Conservation (phyloP, 2,329 filamentous ascomycete genomes). For the Dryadomyces quercivorus region DNA sequence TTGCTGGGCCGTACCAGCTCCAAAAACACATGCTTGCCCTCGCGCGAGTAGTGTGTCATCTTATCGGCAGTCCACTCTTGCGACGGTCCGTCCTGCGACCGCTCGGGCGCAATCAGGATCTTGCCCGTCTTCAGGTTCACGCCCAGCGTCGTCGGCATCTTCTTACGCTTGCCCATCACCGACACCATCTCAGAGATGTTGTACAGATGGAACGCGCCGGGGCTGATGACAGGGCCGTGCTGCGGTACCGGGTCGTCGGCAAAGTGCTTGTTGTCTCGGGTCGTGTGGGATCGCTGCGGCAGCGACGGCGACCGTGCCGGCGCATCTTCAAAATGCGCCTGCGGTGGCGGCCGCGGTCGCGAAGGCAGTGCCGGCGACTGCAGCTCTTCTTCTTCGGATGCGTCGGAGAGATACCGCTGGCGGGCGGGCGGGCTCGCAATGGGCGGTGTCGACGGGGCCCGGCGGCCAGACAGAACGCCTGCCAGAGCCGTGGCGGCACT, state of each 20-base stretch:
- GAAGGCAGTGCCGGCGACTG: conserved; percentile 48
- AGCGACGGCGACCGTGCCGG: background rate
- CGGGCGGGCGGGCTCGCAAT: conserved; percentile 32
- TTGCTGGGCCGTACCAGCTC: conserved; percentile 87
- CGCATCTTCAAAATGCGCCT: conserved; percentile 1
- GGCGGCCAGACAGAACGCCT: conserved; percentile 38
- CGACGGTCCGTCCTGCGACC: conserved; percentile 66
- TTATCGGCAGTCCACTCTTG: conserved; percentile 92
- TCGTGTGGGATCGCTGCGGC: conserved; percentile 6
- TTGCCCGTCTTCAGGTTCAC: conserved; percentile 80
- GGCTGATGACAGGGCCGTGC: conserved; percentile 31
- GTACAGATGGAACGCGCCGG: conserved; percentile 83
- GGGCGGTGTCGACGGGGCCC: conserved; percentile 34
- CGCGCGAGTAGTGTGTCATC: conserved; percentile 94
- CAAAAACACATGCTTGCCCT: conserved; percentile 95
- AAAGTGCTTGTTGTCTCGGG: background rate
- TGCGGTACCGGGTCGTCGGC: conserved; percentile 18
- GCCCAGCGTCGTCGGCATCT: conserved; percentile 95
- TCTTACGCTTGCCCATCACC: conserved; percentile 94
- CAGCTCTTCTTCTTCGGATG: conserved; percentile 53
- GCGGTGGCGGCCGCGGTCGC: conserved; percentile 41
- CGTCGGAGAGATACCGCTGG: conserved; percentile 51
- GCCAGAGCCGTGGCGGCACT: conserved; percentile 44
- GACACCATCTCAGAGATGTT: conserved; percentile 97
- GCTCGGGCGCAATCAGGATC: conserved; percentile 85